Evolutionary conservation across 2,329 filamentous ascomycete species (phyloP).

Genomic region (Alternaria gansuensis): DNA sequence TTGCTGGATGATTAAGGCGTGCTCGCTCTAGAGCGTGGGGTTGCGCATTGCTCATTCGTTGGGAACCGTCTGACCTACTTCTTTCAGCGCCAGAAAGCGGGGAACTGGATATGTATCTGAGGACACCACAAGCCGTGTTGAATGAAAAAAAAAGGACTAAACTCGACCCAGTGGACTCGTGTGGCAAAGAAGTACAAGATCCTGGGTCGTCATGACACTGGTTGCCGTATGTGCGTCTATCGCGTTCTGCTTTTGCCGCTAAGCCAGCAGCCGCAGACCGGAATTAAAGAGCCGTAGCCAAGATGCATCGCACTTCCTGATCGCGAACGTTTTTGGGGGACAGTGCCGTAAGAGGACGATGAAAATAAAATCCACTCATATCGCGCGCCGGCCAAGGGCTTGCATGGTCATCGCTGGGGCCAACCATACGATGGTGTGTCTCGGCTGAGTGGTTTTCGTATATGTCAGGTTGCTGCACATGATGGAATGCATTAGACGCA

Average conservation of each 20-base stretch:
- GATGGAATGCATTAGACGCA: conserved; percentile 32
- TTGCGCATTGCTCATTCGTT: conserved; percentile 18
- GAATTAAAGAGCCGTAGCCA: conserved; percentile 17
- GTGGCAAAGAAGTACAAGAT: conserved; percentile 24
- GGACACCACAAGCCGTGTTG: conserved; percentile 27
- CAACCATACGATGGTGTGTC: conserved; percentile 20
- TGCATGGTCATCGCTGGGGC: conserved; percentile 24
- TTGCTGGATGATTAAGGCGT: conserved; percentile 25
- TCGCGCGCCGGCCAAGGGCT: conserved; percentile 24
- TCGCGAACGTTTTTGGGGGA: conserved; percentile 14
- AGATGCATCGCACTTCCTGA: conserved; percentile 11
- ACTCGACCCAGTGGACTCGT: conserved; percentile 26
- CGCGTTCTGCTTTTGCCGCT: conserved; percentile 22
- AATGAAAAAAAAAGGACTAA: conserved; percentile 38
- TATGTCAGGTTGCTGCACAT: conserved; percentile 30
- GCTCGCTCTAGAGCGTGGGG: conserved; percentile 23
- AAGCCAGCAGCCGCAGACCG: conserved; percentile 14
- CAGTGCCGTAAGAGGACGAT: conserved; percentile 10
- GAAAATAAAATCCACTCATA: conserved; percentile 15
- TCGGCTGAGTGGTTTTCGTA: conserved; percentile 23
- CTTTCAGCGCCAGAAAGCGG: conserved; percentile 25
- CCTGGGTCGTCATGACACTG: conserved; percentile 21
- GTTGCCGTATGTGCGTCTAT: conserved; percentile 19
- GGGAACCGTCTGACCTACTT: conserved; percentile 40
- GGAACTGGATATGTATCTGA: conserved; percentile 20